Evolutionary conservation across 2,329 filamentous ascomycete genomes (phyloP), one percentile per base, ranked within the genome.

Genomic region (Monosporascus sp.): DNA sequence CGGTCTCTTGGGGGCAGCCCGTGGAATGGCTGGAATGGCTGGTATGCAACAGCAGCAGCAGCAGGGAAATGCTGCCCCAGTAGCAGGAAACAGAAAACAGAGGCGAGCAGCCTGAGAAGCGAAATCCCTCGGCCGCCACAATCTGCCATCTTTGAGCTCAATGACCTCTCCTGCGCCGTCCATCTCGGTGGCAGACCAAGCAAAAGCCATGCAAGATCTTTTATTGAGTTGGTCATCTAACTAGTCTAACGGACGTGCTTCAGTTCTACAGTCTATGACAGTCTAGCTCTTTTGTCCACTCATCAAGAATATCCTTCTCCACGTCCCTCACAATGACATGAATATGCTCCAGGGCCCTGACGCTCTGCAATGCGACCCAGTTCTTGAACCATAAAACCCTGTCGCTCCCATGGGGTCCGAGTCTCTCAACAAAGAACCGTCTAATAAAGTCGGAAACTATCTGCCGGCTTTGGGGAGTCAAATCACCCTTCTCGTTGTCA

Each of bases 341-440:
- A 64, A 97, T 86, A 69, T 97, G 93, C 74, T 96, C 92, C 47
- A 97, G 77, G 3, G 88, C 82, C 63, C 92, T 84, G 43, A 97
- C 88, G 63, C 90, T 95, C 76, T 97, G 95, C 67, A 97, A 73
- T 26, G 85, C 84, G 55, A 84, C 85, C 91, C 91, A 96, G 64
- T 97, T 97, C 79, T 93, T 95, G 74, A 97, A 97, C 91, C 91
- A 97, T 56, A 91, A 68, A 45, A 87, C 82, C 48, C 72, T 74
- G 6, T 77, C 71, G 53, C 73, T 70, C n/a, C 77, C 79, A 3
- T 70, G 73, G 0, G 70, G 68, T 0, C 77, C 79, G 14, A 89
- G 72, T 31, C 70, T 72, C n/a, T 80, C 75, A 36, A 81, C 74
- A 66, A 97, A 97, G 17, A 80, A 86, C 57, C 74, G 77, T 59